Base-by-base conservation (phyloP, 202 grass and related monocot genomes). In the Panicum hallii region DNA sequence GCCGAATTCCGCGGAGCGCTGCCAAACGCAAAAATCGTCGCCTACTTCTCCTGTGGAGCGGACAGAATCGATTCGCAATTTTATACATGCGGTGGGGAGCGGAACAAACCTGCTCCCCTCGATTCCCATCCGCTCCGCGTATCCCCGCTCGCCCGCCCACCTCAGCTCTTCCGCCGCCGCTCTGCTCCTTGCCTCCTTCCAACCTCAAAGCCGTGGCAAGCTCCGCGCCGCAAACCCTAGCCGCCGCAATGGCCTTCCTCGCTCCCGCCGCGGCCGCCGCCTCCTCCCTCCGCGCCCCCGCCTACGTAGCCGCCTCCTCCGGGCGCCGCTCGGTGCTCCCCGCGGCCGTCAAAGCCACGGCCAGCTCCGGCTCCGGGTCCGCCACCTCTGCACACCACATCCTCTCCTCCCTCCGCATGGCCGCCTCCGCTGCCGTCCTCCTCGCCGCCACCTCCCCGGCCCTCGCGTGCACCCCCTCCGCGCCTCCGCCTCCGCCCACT, bases 351-450 rank as follows among this genome's bases (percentile, higher is more conserved):
- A 87, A 84, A 47, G 75, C 84, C 67, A 79, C 61, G 6, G 42
- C 74, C 53, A 47, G 23, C 38, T 70, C 89, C 71, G 45, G 20
- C 4, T 63, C 67, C 57, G 17, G 36, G 3, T 38, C 36, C 36
- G 2, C 17, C 17, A 7, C 9, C 4, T 23, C 82, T 0, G 19
- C 36, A 6, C 79, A 90, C 68, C 74, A 79, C 13, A 16, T 87
- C 43, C 77, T 90, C 52, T 87, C 89, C 44, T 90, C 89, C 75
- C 84, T 90, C 75, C 84, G 84, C 45, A 77, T 79, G 60, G 88
- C 84, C 45, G 84, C 88, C 67, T 90, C 88, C 83, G 74, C 88
- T 17, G 88, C 84, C 67, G 79, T 83, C 16, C 74, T 90, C 79
- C 84, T 90, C 45, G 84, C 80, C 23, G 89, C 75, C 3, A 80